Evolutionary conservation across 2,329 filamentous ascomycete species (phyloP), one percentile per base, ranked within the genome.

Genomic region (Leptosphaerulina australis): DNA sequence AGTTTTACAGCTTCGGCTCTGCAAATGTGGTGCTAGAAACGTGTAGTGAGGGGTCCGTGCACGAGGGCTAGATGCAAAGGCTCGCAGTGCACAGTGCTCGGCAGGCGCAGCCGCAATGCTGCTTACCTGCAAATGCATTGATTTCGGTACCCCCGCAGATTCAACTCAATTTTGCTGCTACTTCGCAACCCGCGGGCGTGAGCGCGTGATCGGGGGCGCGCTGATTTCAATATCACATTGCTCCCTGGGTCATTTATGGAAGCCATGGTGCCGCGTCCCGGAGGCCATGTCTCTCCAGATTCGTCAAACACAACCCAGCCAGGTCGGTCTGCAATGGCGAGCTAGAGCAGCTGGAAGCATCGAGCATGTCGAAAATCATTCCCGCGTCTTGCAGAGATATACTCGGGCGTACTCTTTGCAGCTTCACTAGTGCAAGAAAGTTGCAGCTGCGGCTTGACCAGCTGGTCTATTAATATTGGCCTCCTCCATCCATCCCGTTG

Each of bases 141-240:
- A 29, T 35, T 40, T n/a, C 35, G 40, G 47, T 40, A 45, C 29
- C 47, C 30, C 47, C 47, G 47, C 47, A 44, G 28, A 34, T 35
- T 21, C 18, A n/a, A 10, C 6, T 22, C 12, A 8, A 22, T 14
- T 24, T 9, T 18, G 20, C 30, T 29, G 29, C 20, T 24, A 44
- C 29, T 50, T 44, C 18, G 18, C 17, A 17, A 24, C 22, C 20
- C 15, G 14, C n/a, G 18, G 35, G 22, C 35, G 29, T 25, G 34
- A 38, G 20, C 28, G 48, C 41, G 48, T 45, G 34, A 34, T 50
- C 25, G 10, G 26, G 20, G 36, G 29, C 11, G 12, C 12, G 40
- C 25, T 45, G 40, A 5, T 36, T 51, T 40, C 35, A 25, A 36
- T 26, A 36, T 17, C 2, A 5, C n/a, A 11, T 30, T 14, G 29